phyloP scores from a whole-genome alignment of 768 basidiomycete genomes.

The Termitomyces sp. region DNA sequence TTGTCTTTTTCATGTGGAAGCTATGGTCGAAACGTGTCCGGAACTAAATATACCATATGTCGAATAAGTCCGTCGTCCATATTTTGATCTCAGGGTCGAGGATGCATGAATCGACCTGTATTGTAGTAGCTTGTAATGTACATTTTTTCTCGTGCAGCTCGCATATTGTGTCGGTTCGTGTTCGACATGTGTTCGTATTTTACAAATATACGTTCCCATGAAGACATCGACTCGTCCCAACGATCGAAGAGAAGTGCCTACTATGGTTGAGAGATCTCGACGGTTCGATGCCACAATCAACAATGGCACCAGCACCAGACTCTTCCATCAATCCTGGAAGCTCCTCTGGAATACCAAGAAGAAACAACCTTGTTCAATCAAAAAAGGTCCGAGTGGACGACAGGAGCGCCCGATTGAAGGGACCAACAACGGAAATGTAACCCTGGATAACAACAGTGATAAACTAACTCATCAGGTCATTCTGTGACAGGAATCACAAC shows the following conservation, averaged over 20 bases:
- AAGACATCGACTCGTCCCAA: conserved; percentile 11
- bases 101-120: conserved; percentile 9
- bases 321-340: conserved; percentile 1
- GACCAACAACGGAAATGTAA: conserved; percentile 7
- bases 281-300: conserved; percentile 3
- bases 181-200: background rate
- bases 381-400: background rate
- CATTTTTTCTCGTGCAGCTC: background rate
- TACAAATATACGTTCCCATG: conserved; percentile 17
- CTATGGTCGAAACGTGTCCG: conserved; percentile 31
- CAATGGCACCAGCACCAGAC: background rate
- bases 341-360: background rate
- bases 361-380: conserved; percentile 3
- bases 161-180: conserved; percentile 2
- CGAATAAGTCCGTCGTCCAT: conserved; percentile 26
- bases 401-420: conserved; percentile 1
- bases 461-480: conserved; percentile 9
- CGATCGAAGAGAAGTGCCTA: conserved; percentile 14
- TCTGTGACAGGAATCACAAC: conserved; percentile 19
- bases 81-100: conserved; percentile 30
- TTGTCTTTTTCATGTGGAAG: conserved; percentile 26
- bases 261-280: conserved; percentile 13
- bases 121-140: background rate
- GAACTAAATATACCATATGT: conserved; percentile 26
- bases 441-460: conserved; percentile 14